These are phyloP conservation scores for Dentipellis sp. DNA, from an alignment of 768 basidiomycete genomes.

Conservation along the genomic window DNA sequence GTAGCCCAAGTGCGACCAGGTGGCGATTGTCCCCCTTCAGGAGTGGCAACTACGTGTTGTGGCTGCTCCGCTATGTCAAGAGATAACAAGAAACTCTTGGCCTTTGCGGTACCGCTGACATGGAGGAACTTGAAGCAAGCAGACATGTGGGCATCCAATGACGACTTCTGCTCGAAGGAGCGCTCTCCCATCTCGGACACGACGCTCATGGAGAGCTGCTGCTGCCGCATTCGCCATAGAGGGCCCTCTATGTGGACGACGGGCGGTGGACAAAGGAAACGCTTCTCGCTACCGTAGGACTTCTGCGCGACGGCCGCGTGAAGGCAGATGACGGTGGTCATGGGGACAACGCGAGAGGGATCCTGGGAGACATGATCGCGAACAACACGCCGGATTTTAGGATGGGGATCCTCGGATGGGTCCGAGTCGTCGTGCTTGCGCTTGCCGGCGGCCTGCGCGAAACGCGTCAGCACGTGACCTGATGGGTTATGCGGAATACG, in stretches of 20 bases:
- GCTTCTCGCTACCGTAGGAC: slow-evolving; percentile 92
- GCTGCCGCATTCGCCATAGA: slow-evolving; percentile 72
- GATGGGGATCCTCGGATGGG: slow-evolving; percentile 49
- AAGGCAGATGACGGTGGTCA: slow-evolving; percentile 85
- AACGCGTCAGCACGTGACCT: slow-evolving; percentile 11
- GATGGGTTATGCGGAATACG: neutral
- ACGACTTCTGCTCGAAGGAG: slow-evolving; percentile 76
- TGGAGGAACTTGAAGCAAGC: slow-evolving; percentile 90
- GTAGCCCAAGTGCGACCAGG: slow-evolving; percentile 79
- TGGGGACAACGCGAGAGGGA: slow-evolving; percentile 66
- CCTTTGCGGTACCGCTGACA: slow-evolving; percentile 81
- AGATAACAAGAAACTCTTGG: slow-evolving; percentile 82
- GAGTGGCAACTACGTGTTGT: slow-evolving; percentile 31
- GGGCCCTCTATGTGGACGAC: slow-evolving; percentile 90
- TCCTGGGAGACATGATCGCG: slow-evolving; percentile 77
- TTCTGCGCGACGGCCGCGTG: slow-evolving; percentile 95
- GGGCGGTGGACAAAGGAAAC: slow-evolving; percentile 89
- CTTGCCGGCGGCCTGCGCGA: slow-evolving; percentile 37
- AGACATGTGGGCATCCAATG: slow-evolving; percentile 75
- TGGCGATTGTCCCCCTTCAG: slow-evolving; percentile 26
- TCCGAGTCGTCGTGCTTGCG: slow-evolving; percentile 64
- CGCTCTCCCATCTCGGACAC: slow-evolving; percentile 78
- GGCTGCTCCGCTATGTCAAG: slow-evolving; percentile 79
- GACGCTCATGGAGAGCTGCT: slow-evolving; percentile 78
- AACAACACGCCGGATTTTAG: slow-evolving; percentile 77